Evolutionary conservation across 768 basidiomycete species (phyloP), one percentile per base, ranked within the genome.

Genomic region (Hericium alpestre): DNA sequence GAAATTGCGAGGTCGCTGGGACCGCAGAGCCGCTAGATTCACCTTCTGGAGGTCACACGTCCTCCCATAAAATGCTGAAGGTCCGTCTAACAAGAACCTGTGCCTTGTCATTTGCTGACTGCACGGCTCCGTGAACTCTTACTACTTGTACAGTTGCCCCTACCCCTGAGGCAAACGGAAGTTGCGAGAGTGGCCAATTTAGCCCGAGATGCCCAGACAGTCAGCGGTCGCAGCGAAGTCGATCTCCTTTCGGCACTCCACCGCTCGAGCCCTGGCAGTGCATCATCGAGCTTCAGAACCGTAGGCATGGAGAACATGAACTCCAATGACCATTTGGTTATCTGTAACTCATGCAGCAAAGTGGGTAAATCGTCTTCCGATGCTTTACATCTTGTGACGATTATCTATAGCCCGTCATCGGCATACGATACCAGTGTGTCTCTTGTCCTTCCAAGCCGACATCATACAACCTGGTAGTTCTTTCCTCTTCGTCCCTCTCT

Each of bases 21-120:
- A 75, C 93, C 38, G 90, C 90, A 2, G 90, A 89, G 6, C 90
- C 89, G 58, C 70, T 91, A 10, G 85, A 90, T 58, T 83, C 86
- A 0, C 75, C 79, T 0, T 86, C 90, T 41, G 86, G 82, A 4
- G 90, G 87, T 0, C 90, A 92, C 62, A 77, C 79, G 55, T 90
- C 87, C 15, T 86, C 88, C 1, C 93, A 97, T 65, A 93, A 95
- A 61, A 81, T 95, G 79, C 90, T 97, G 71, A 97, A 97, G 82
- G 93, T 90, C 58, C 49, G 67, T 55, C 5, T 32, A 10, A 4
- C 32, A 32, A 6, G 32, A 32, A 32, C 32, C 6, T 32, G 6
- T 10, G 32, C 32, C 32, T 7, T 7, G 6, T 32, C 32, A 32
- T 32, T 6, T 32, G 32, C 32, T 32, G 9, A 32, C 32, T 32